Evolutionary conservation across 2,329 filamentous ascomycete genomes (phyloP).

Genomic region (Plectosphaerella sp.): DNA sequence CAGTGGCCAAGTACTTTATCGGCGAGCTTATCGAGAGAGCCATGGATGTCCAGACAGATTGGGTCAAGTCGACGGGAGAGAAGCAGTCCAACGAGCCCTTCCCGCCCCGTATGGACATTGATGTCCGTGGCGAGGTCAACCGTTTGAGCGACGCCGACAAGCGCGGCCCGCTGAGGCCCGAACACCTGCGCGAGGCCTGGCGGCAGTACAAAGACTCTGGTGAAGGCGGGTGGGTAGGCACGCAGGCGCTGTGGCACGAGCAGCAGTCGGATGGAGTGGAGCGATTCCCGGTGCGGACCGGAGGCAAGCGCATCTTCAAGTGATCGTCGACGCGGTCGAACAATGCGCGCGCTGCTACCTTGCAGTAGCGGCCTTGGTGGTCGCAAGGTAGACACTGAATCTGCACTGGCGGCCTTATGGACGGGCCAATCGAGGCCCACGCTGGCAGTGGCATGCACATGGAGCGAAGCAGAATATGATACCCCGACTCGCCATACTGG

Average conservation of each 20-base stretch:
- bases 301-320: slow-evolving; percentile 48
- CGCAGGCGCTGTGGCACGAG: slow-evolving; percentile 55
- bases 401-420: no score
- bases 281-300: slow-evolving; percentile 50
- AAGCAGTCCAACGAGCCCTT: slow-evolving; percentile 49
- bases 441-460: no score
- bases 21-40: slow-evolving; percentile 72
- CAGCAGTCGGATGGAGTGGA: slow-evolving; percentile 58
- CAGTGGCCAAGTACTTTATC: slow-evolving; percentile 72
- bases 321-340: slow-evolving; percentile 20
- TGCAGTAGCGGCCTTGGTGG: no score
- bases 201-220: slow-evolving; percentile 60
- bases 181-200: slow-evolving; percentile 70
- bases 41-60: slow-evolving; percentile 66
- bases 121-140: slow-evolving; percentile 19
- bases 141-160: slow-evolving; percentile 29
- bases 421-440: no score
- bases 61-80: slow-evolving; percentile 55
- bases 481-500: no score
- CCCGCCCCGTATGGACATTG: slow-evolving; percentile 27
- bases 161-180: slow-evolving; percentile 62
- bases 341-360: no score
- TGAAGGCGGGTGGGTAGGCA: slow-evolving; percentile 59
- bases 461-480: no score
- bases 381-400: no score